Conservation (phyloP, 139 green algal genomes). For the Pleodorina starrii region DNA sequence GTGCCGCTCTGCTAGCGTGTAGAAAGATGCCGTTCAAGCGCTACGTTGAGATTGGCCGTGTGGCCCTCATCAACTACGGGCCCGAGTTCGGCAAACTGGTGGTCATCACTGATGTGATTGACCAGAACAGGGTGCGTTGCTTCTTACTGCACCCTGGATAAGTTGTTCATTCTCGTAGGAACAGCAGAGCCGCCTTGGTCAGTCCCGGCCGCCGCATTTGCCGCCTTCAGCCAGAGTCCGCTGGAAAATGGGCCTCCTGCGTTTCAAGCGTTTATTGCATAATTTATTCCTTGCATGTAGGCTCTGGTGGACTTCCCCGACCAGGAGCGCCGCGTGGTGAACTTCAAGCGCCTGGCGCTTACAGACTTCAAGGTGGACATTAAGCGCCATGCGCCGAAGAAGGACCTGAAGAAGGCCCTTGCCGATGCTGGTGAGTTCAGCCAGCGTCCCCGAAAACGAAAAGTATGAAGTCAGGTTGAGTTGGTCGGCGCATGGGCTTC, state of each 20-base stretch:
- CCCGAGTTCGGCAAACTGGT: slow-evolving; percentile 89
- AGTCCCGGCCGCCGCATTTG: slow-evolving; percentile 34
- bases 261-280: not conserved
- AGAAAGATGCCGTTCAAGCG: slow-evolving; percentile 90
- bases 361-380: slow-evolving; percentile 97
- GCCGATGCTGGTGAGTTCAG: slow-evolving; percentile 75
- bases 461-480: no score
- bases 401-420: slow-evolving; percentile 84
- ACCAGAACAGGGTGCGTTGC: slow-evolving; percentile 93
- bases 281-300: slow-evolving; percentile 62
- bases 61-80: slow-evolving; percentile 94
- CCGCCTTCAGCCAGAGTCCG: not conserved
- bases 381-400: slow-evolving; percentile 90
- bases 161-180: not conserved
- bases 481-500: not conserved
- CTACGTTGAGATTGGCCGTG: slow-evolving; percentile 96
- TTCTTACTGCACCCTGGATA: not conserved
- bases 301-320: slow-evolving; percentile 93
- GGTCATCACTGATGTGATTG: slow-evolving; percentile 91
- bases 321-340: slow-evolving; percentile 76
- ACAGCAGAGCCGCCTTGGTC: slow-evolving; percentile 1
- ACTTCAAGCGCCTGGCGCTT: slow-evolving; percentile 96
- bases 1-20: slow-evolving; percentile 22
- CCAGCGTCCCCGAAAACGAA: not conserved
- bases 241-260: not conserved